Percentiles rank a stretch among this genome's conserved stretches.
Conservation (phyloP, 139 green algal species). For the Tetraselmis striata region DNA sequence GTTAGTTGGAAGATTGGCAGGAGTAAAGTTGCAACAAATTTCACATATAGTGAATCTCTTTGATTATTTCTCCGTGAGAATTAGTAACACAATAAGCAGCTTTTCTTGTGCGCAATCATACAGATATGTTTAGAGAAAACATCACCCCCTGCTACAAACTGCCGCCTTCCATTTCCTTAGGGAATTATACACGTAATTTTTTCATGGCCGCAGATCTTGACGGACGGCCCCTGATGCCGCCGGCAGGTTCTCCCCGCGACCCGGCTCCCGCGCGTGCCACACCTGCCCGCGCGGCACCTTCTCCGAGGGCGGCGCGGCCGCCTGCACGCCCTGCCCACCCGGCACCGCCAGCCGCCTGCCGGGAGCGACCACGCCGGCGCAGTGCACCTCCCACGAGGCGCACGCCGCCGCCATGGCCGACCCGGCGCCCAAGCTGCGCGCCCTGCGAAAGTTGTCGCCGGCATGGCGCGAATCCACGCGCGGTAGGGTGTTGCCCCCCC, state of each 20-base stretch:
- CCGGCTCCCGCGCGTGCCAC: slow-evolving; percentile 18
- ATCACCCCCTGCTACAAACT: too few species aligned
- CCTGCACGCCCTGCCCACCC: slow-evolving; percentile 20
- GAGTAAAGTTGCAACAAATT: too few species aligned
- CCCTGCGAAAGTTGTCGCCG: slow-evolving; percentile 6
- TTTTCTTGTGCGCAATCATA: too few species aligned
- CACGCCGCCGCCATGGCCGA: slow-evolving; percentile 11
- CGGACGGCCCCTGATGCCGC: neutral
- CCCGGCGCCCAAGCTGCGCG: neutral
- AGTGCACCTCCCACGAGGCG: slow-evolving; percentile 19
- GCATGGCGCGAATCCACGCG: neutral
- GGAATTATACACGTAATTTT: too few species aligned
- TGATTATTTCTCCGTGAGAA: too few species aligned
- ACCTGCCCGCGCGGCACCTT: slow-evolving; percentile 26
- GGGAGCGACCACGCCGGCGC: slow-evolving; percentile 8
- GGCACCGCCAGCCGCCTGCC: slow-evolving; percentile 25
- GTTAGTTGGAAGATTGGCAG: too few species aligned
- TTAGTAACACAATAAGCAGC: too few species aligned
- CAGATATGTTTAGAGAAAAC: slow-evolving; percentile 5
- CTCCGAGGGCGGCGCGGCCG: neutral
- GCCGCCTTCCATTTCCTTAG: neutral
- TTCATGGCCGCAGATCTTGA: neutral
- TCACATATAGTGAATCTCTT: too few species aligned
- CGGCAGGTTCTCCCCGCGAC: neutral
- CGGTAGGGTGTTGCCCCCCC: neutral